These are phyloP conservation scores for Epichloe glyceriae DNA, from an alignment of 2,329 filamentous ascomycete species.

Conservation along the genomic window DNA sequence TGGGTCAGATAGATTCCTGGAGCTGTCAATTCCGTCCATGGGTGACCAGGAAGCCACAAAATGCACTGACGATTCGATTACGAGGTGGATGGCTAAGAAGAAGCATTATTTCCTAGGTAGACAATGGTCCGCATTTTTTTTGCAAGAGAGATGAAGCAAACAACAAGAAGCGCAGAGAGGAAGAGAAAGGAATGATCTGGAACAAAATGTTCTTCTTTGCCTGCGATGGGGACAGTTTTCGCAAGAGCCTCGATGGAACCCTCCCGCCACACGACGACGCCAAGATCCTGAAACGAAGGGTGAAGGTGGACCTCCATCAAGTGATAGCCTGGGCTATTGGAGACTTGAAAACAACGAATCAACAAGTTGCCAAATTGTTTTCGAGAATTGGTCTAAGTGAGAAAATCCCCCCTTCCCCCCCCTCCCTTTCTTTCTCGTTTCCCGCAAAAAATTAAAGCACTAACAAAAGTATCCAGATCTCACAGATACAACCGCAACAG, in stretches of 20 bases:
- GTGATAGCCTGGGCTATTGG: slow-evolving; percentile 43
- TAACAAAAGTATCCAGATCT: slow-evolving; percentile 27
- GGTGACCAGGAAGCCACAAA: slow-evolving; percentile 16
- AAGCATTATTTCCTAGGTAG: slow-evolving; percentile 33
- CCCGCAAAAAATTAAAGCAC: not conserved
- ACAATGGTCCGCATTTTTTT: slow-evolving; percentile 37
- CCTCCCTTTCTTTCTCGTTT: not conserved
- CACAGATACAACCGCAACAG: slow-evolving; percentile 34
- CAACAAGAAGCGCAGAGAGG: slow-evolving; percentile 1
- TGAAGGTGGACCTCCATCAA: slow-evolving; percentile 22
- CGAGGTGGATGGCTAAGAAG: slow-evolving; percentile 15
- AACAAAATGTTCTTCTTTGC: slow-evolving; percentile 39
- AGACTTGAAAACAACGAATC: slow-evolving; percentile 27
- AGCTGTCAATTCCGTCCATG: slow-evolving; percentile 37
- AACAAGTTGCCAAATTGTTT: slow-evolving; percentile 43
- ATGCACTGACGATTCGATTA: slow-evolving; percentile 20
- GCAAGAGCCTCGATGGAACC: not conserved
- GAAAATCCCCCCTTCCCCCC: slow-evolving; percentile 4
- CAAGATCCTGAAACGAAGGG: slow-evolving; percentile 11
- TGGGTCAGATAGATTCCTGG: slow-evolving; percentile 45
- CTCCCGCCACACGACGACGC: slow-evolving; percentile 15
- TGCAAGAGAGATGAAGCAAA: slow-evolving; percentile 27
- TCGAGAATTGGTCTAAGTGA: slow-evolving; percentile 42
- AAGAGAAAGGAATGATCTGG: not conserved
- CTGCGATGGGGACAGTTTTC: slow-evolving; percentile 33